These are phyloP conservation scores for Rhynchospora tenuis DNA, from an alignment of 176 grass and related monocot genomes.

Conservation along the genomic window DNA sequence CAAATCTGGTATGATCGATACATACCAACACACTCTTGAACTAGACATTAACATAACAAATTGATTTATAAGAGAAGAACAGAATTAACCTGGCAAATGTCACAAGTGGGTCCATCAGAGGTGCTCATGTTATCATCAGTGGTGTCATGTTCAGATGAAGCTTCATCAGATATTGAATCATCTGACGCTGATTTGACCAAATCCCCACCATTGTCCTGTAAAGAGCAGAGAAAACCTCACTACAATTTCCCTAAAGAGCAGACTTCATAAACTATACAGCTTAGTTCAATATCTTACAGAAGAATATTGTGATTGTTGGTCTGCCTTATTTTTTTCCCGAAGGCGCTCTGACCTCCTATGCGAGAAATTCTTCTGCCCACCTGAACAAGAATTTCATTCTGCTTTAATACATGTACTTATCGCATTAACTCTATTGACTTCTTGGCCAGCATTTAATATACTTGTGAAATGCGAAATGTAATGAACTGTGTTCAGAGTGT, in stretches of 20 bases:
- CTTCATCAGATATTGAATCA: constrained; percentile 28
- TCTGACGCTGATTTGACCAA: neutral
- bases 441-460: no score
- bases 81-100: constrained; percentile 40
- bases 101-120: constrained; percentile 35
- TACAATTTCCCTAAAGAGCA: neutral
- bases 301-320: neutral
- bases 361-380: neutral
- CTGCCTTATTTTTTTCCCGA: neutral
- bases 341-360: neutral
- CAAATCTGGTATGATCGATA: neutral
- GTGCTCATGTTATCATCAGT: constrained; percentile 19
- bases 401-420: neutral
- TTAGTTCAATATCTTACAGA: neutral
- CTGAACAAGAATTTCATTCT: neutral
- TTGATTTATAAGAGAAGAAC: neutral
- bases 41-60: neutral
- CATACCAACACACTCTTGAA: neutral
- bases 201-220: neutral
- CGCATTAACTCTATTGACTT: neutral
- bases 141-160: constrained; percentile 30
- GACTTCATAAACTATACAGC: neutral
- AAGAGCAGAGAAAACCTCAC: neutral
- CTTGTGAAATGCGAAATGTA: neutral
- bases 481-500: neutral